Conservation (phyloP, 1,284 basidiomycete species). For the Apiotrichum akiyoshidainum region DNA sequence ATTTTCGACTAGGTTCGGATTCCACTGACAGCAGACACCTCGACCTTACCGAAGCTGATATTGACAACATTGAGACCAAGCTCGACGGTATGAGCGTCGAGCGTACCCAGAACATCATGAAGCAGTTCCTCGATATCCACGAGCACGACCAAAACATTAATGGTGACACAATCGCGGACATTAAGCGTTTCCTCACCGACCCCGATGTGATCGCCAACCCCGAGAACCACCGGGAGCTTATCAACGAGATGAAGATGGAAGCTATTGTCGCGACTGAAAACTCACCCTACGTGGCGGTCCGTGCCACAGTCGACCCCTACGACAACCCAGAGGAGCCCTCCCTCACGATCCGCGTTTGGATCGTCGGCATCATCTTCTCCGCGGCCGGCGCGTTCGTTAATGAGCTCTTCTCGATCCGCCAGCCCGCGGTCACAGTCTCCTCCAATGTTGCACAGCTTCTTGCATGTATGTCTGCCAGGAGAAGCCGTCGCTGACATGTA, state of each 20-base stretch:
- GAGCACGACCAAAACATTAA: constrained; percentile 38
- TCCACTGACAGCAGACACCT: too few species aligned
- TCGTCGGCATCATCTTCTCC: constrained; percentile 57
- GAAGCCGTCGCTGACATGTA: constrained; percentile 20
- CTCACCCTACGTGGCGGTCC: constrained; percentile 83
- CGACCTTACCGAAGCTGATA: too few species aligned
- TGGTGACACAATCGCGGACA: constrained; percentile 15
- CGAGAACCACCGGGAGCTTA: constrained; percentile 25
- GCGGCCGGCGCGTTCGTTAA: constrained; percentile 66
- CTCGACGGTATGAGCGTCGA: too few species aligned
- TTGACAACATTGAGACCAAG: too few species aligned
- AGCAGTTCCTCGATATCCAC: constrained; percentile 26
- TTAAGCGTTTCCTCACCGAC: constrained; percentile 29
- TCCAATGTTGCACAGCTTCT: constrained; percentile 37
- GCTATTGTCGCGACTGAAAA: constrained; percentile 39
- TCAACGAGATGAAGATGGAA: constrained; percentile 38
- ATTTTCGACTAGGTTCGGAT: too few species aligned
- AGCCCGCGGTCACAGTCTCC: constrained; percentile 32
- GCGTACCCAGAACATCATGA: constrained; percentile 20
- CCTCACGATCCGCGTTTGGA: constrained; percentile 80
- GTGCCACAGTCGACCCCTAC: constrained; percentile 71
- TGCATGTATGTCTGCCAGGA: constrained; percentile 21
- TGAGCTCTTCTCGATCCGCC: constrained; percentile 52
- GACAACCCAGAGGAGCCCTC: constrained; percentile 76
- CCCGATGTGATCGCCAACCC: constrained; percentile 28